Conservation (phyloP, 345 rosid species). For the Cochlearia excelsa region DNA sequence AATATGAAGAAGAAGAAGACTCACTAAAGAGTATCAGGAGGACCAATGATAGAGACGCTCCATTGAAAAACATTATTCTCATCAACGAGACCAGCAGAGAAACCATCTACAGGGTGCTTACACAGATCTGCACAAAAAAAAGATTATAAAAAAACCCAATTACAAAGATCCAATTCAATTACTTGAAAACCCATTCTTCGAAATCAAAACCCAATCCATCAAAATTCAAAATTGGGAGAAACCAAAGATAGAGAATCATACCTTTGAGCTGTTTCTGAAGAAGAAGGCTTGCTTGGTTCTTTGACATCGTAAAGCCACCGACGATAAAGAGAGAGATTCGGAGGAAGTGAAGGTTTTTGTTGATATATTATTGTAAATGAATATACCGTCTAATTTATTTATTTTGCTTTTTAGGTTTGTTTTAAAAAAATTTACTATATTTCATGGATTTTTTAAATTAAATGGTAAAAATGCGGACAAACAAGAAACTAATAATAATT, state of each 20-base stretch:
- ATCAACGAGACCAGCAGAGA: conserved; percentile 86
- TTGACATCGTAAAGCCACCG: conserved; percentile 37
- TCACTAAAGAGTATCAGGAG: conserved; percentile 82
- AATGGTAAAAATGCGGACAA: too few species aligned
- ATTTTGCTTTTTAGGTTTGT: too few species aligned
- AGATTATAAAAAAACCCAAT: neutral
- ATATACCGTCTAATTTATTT: too few species aligned
- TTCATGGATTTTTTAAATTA: too few species aligned
- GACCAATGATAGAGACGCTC: conserved; percentile 85
- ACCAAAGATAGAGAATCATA: conserved; percentile 9
- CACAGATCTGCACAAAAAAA: conserved; percentile 61
- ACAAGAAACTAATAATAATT: too few species aligned
- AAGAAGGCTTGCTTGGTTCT: conserved; percentile 63
- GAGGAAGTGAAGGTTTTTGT: conserved; percentile 10
- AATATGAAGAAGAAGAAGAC: conserved; percentile 19
- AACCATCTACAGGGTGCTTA: conserved; percentile 85
- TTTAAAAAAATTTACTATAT: too few species aligned
- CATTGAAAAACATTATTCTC: conserved; percentile 73
- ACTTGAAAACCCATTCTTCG: neutral
- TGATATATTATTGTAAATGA: too few species aligned
- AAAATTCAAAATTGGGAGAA: neutral
- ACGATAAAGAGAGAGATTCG: conserved; percentile 29
- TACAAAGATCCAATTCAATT: neutral
- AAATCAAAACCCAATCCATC: neutral
- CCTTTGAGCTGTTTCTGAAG: conserved; percentile 84